Conservation (phyloP, 768 basidiomycete species). For the Pisolithus tinctorius region DNA sequence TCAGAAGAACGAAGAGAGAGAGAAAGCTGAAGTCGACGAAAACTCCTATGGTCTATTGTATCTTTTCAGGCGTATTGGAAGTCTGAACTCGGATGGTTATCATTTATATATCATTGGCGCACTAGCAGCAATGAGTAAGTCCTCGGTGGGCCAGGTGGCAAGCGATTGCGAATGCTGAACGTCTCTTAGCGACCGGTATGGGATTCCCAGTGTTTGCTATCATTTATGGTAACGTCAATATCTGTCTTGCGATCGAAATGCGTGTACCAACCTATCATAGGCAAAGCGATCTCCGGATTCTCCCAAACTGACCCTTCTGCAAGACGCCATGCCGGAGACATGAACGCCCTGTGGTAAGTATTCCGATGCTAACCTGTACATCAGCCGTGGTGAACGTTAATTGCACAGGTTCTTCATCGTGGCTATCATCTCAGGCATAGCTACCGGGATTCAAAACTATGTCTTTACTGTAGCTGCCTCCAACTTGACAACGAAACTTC, state of each 20-base stretch:
- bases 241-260: neutral
- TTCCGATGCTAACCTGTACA: neutral
- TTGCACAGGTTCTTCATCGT: conserved; percentile 68
- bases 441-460: conserved; percentile 65
- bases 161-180: neutral
- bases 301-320: neutral
- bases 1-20: conserved; percentile 33
- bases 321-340: conserved; percentile 25
- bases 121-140: conserved; percentile 42
- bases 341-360: conserved; percentile 59
- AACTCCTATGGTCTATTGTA: conserved; percentile 44
- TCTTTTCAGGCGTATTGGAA: conserved; percentile 66
- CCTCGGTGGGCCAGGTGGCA: neutral
- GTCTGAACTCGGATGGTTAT: conserved; percentile 54
- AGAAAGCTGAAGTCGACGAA: conserved; percentile 23
- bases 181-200: conserved; percentile 42
- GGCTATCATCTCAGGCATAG: conserved; percentile 55
- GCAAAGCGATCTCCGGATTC: neutral
- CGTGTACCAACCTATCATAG: neutral
- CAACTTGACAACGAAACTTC: conserved; percentile 60
- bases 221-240: conserved; percentile 40
- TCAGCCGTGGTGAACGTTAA: conserved; percentile 4
- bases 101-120: conserved; percentile 51
- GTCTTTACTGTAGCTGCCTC: conserved; percentile 66
- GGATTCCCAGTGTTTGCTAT: conserved; percentile 71